A percentile compares a stretch with the other conserved stretches of the same genome.
These are phyloP conservation scores for Fonsecaea pugnacius DNA, from an alignment of 2,329 filamentous ascomycete genomes.

Conservation along the genomic window DNA sequence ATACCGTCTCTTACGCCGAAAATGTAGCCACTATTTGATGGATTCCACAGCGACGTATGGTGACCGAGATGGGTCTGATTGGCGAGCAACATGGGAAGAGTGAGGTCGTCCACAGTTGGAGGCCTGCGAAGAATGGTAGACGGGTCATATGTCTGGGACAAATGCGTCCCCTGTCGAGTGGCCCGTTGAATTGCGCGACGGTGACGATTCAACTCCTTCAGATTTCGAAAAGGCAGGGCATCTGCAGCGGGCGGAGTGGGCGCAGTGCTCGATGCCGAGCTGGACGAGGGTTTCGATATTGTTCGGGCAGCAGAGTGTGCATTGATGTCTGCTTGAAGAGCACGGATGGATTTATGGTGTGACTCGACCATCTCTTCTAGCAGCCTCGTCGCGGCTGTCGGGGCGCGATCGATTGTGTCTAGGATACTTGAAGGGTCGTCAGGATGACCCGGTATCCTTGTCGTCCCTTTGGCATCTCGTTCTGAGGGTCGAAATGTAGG, in stretches of 20 bases:
- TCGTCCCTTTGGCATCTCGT: slow-evolving; percentile 25
- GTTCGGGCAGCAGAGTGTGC: slow-evolving; percentile 28
- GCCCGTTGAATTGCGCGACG: slow-evolving; percentile 18
- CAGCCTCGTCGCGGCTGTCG: slow-evolving; percentile 19
- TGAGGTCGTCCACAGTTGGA: slow-evolving; percentile 76
- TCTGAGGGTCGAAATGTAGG: slow-evolving; percentile 30
- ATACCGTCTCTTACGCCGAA: slow-evolving; percentile 85
- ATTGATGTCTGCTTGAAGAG: slow-evolving; percentile 30
- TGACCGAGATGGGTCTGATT: slow-evolving; percentile 89
- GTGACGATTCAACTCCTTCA: slow-evolving; percentile 24
- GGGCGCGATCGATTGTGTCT: slow-evolving; percentile 29
- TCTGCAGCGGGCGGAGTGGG: slow-evolving; percentile 4
- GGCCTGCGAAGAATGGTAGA: slow-evolving; percentile 63
- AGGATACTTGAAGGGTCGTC: slow-evolving; percentile 35
- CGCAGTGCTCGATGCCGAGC: slow-evolving; percentile 1
- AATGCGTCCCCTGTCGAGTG: slow-evolving; percentile 21
- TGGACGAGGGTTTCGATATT: slow-evolving; percentile 7
- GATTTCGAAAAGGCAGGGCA: slow-evolving; percentile 18
- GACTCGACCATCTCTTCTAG: slow-evolving; percentile 24
- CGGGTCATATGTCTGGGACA: slow-evolving; percentile 33
- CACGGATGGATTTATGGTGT: slow-evolving; percentile 26
- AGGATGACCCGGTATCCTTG: slow-evolving; percentile 32
- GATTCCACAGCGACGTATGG: slow-evolving; percentile 89
- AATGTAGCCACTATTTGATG: slow-evolving; percentile 90
- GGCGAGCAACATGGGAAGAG: slow-evolving; percentile 87